phyloP scores from a whole-genome alignment of 2,329 filamentous ascomycete genomes.

The Coniochaeta hoffmannii region DNA sequence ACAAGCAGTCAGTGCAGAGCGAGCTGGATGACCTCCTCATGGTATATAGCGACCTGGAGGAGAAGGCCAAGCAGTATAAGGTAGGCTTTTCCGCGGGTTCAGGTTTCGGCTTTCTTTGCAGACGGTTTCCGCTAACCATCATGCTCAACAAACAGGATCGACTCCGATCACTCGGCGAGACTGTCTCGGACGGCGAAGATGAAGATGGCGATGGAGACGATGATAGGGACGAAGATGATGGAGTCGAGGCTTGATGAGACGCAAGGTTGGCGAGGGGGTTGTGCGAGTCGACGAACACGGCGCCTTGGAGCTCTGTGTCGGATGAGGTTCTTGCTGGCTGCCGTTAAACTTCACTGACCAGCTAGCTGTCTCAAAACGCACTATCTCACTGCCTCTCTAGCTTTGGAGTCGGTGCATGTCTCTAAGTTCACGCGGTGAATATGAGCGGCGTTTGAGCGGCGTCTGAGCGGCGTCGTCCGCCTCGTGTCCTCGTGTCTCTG shows the following conservation, averaged over 20 bases:
- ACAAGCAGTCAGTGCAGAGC: conserved; percentile 56
- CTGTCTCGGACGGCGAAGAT: conserved; percentile 65
- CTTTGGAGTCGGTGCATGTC: too few relatives aligned
- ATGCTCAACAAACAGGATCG: conserved; percentile 39
- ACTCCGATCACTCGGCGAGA: conserved; percentile 58
- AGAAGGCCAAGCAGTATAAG: conserved; percentile 70
- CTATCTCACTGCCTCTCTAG: too few relatives aligned
- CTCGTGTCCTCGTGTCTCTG: too few relatives aligned
- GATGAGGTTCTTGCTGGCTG: too few relatives aligned
- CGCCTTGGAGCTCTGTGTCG: too few relatives aligned
- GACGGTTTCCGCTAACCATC: conserved; percentile 9
- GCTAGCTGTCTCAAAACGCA: too few relatives aligned
- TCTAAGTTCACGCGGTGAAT: too few relatives aligned
- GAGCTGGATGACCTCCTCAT: conserved; percentile 77
- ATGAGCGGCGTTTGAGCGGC: too few relatives aligned
- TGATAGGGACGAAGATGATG: conserved; percentile 15
- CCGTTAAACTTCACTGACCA: too few relatives aligned
- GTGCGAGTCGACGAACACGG: too few relatives aligned
- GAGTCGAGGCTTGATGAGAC: not conserved
- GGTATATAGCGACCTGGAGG: conserved; percentile 73
- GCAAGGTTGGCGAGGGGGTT: too few relatives aligned
- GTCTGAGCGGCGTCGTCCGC: too few relatives aligned
- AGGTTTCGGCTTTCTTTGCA: conserved; percentile 1
- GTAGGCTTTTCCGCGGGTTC: conserved; percentile 33
- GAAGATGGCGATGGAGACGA: conserved; percentile 49